Conservation (phyloP, 2,329 filamentous ascomycete species). For the Cercospora beticola region DNA sequence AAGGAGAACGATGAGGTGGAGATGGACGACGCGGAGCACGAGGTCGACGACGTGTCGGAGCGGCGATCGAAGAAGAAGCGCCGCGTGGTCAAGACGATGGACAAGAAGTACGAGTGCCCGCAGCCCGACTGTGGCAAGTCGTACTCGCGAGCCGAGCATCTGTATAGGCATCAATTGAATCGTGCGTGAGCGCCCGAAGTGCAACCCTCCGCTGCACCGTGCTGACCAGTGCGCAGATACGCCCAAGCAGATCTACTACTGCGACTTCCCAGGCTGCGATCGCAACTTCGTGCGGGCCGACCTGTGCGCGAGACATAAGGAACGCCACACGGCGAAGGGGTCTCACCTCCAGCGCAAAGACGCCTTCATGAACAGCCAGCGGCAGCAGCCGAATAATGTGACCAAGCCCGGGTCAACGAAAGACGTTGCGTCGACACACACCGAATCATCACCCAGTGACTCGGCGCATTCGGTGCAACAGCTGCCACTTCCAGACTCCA, state of each 20-base stretch:
- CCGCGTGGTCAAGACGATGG: conserved; percentile 41
- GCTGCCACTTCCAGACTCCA: conserved; percentile 13
- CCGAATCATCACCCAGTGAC: conserved; percentile 27
- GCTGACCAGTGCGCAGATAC: conserved; percentile 59
- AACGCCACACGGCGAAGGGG: conserved; percentile 59
- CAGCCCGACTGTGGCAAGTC: conserved; percentile 89
- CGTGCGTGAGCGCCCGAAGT: conserved; percentile 55
- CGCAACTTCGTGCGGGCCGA: conserved; percentile 92
- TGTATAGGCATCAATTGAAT: conserved; percentile 95
- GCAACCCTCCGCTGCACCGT: background rate
- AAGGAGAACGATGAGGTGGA: conserved; percentile 21
- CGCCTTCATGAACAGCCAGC: conserved; percentile 55
- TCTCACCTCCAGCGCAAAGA: conserved; percentile 75
- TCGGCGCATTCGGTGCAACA: conserved; percentile 22
- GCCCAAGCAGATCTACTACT: conserved; percentile 91
- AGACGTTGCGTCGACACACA: conserved; percentile 20
- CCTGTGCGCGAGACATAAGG: conserved; percentile 68
- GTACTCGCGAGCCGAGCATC: conserved; percentile 92
- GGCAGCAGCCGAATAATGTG: conserved; percentile 6
- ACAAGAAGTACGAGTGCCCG: conserved; percentile 71
- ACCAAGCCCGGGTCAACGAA: background rate
- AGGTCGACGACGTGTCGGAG: conserved; percentile 28
- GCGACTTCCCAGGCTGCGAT: conserved; percentile 86
- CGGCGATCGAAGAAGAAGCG: conserved; percentile 37
- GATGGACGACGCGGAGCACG: conserved; percentile 31